Evolutionary conservation across 306 rosid genomes (phyloP).

Genomic region (Fragaria vesca): DNA sequence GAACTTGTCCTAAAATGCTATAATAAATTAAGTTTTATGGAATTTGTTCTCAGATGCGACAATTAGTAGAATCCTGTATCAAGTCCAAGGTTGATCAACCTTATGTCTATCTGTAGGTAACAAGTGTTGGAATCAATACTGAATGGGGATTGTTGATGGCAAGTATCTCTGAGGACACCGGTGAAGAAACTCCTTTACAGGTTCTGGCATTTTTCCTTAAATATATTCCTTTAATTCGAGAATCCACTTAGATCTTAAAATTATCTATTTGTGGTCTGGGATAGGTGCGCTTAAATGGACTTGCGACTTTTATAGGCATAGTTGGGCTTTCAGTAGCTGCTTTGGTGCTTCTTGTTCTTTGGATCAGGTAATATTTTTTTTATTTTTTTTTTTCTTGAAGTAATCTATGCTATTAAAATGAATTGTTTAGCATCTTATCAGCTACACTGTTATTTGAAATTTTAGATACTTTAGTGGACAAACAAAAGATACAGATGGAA

Average conservation of each 20-base stretch:
- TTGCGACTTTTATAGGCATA: slow-evolving; percentile 91
- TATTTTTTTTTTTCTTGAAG: neutral
- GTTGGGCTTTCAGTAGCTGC: slow-evolving; percentile 92
- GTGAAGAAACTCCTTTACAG: slow-evolving; percentile 99
- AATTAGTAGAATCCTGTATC: neutral
- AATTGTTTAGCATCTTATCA: slow-evolving; percentile 20
- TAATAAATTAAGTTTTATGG: neutral
- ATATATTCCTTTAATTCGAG: slow-evolving; percentile 24
- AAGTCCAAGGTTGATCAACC: slow-evolving; percentile 11
- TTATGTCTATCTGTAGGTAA: slow-evolving; percentile 58
- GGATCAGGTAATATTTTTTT: slow-evolving; percentile 62
- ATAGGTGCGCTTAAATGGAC: slow-evolving; percentile 98
- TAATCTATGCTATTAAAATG: slow-evolving; percentile 2
- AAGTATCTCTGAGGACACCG: slow-evolving; percentile 93
- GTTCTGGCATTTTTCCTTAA: slow-evolving; percentile 35
- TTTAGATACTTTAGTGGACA: slow-evolving; percentile 80
- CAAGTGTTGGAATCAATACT: slow-evolving; percentile 95
- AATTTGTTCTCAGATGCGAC: neutral
- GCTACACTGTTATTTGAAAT: slow-evolving; percentile 29
- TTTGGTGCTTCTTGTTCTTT: slow-evolving; percentile 72
- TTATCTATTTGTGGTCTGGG: slow-evolving; percentile 33
- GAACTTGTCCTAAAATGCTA: neutral
- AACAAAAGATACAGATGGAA: slow-evolving; percentile 48
- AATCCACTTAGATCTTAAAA: slow-evolving; percentile 12
- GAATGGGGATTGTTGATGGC: slow-evolving; percentile 99